phyloP scores from a whole-genome alignment of 2,329 filamentous ascomycete species.

The Pseudogymnoascus sp. region DNA sequence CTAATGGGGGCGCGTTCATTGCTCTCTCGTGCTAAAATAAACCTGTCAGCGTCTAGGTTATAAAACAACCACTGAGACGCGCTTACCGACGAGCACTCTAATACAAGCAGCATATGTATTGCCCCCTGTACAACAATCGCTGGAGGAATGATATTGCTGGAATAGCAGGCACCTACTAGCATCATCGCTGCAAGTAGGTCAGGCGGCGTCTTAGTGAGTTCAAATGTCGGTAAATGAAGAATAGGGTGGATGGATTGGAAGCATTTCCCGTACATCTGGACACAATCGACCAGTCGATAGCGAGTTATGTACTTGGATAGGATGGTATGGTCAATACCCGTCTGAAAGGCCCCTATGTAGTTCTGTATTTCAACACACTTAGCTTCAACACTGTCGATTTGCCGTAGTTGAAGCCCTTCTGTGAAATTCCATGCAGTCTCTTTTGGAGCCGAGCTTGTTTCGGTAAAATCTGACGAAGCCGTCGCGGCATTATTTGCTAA shows the following conservation, averaged over 20 bases:
- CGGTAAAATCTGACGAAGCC: background rate
- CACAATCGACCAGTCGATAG: background rate
- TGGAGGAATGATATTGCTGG: background rate
- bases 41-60: background rate
- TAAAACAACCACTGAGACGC: background rate
- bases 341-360: background rate
- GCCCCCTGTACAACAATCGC: background rate
- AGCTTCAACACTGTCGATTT: background rate
- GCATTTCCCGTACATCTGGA: background rate
- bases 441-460: background rate
- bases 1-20: background rate
- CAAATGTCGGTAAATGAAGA: background rate
- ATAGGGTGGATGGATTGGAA: background rate
- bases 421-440: background rate
- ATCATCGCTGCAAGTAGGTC: background rate
- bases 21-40: background rate
- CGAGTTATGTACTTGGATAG: background rate
- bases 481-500: background rate
- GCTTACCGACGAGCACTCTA: background rate
- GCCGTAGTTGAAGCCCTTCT: background rate
- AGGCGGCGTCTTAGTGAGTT: background rate
- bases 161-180: background rate
- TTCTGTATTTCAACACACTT: background rate
- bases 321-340: background rate
- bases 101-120: constrained; percentile 2